phyloP scores from a whole-genome alignment of 2,329 filamentous ascomycete genomes.

The Ophiostoma ips region DNA sequence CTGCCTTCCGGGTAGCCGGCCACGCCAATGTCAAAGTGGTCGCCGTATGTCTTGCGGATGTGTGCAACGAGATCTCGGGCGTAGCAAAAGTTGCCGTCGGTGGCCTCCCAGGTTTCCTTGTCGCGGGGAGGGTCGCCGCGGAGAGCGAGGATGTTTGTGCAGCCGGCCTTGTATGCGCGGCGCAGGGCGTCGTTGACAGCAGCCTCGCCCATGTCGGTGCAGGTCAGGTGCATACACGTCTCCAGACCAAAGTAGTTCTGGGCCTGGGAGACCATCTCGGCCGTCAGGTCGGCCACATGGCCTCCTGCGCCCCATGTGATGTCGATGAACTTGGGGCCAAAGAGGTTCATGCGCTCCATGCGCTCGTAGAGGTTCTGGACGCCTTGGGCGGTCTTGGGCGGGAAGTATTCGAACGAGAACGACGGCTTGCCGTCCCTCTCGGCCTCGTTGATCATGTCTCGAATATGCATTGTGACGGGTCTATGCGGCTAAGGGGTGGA shows the following conservation, averaged over 20 bases:
- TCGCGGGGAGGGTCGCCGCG: constrained; percentile 89
- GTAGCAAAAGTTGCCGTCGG: constrained; percentile 78
- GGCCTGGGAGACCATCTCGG: constrained; percentile 93
- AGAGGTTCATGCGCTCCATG: constrained; percentile 84
- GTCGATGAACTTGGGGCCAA: constrained; percentile 90
- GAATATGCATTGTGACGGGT: constrained; percentile 71
- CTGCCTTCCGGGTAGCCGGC: constrained; percentile 93
- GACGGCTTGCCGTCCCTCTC: constrained; percentile 67
- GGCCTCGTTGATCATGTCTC: constrained; percentile 74
- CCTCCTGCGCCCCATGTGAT: constrained; percentile 97
- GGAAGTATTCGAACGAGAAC: constrained; percentile 99
- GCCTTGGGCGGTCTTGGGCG: constrained; percentile 91
- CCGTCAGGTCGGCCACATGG: constrained; percentile 77
- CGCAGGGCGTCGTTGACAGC: constrained; percentile 82
- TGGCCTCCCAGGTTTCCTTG: constrained; percentile 82
- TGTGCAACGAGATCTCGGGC: constrained; percentile 73
- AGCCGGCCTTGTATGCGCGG: constrained; percentile 84
- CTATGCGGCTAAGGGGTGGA: not conserved
- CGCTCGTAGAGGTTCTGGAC: constrained; percentile 98
- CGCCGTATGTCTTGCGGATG: constrained; percentile 63
- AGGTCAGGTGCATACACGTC: constrained; percentile 98
- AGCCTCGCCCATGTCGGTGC: constrained; percentile 90
- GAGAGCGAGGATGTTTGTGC: constrained; percentile 91
- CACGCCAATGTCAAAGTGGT: constrained; percentile 95
- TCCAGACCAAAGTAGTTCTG: constrained; percentile 92